Evolutionary conservation across 1,284 basidiomycete species (phyloP), one percentile per base, ranked within the genome.

Genomic region (Golubevia pallescens): DNA sequence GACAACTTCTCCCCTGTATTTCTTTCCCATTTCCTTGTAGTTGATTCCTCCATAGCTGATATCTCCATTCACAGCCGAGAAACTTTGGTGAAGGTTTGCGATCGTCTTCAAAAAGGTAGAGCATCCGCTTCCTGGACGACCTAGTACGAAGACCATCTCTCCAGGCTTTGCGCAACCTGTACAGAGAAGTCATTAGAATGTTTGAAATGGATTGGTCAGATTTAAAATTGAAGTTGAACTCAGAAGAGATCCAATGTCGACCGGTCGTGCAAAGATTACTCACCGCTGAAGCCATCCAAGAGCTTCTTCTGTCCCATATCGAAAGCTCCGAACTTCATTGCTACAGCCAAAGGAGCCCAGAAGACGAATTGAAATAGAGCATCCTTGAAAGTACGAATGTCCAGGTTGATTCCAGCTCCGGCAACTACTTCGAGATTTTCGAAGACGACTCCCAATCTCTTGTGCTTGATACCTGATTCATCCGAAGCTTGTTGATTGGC

Each of bases 111-210:
- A 89, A 51, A 93, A 88, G 0, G 92, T 92, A 20, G 88, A 89
- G 80, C 92, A 93, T 1, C 93, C 92, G 0, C 91, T 89, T 1
- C 91, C 92, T n/a, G 93, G 93, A 60, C 91, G 90, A 5, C 93
- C 93, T 3, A 94, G 88, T n/a, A 93, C 92, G 10, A 93, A 58
- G 1, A 77, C 67, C 77, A 80, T 81, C 71, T 81, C 78, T 42
- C 79, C 77, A 0, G 79, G 77, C 24, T 70, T 69, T 3, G 71
- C 72, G 20, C 62, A 69, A n/a, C 79, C 79, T 55, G 63, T 64
- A 63, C 78, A 38, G 10, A 5, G 10, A 10, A 38, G 34, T 38
- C 5, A 38, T 5, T n/a, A n/a, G n/a, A n/a, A n/a, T n/a, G n/a
- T n/a, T n/a, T n/a, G n/a, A n/a, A n/a, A n/a, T n/a, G n/a, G n/a